These are phyloP conservation scores for Prunus fruticosa DNA, from an alignment of 306 rosid species.

Conservation along the genomic window DNA sequence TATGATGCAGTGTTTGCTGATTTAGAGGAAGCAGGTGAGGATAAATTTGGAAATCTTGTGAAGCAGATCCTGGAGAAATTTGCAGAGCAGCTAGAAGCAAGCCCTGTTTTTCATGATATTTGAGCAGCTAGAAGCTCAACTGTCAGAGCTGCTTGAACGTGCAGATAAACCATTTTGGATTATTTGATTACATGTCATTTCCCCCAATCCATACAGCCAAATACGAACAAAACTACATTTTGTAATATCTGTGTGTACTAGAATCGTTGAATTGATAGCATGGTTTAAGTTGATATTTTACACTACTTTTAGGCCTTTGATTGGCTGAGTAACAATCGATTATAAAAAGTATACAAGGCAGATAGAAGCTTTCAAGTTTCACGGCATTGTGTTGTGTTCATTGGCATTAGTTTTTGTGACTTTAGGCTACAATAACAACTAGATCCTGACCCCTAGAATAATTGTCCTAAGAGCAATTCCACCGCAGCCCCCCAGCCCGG, in stretches of 20 bases:
- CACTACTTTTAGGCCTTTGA: neutral
- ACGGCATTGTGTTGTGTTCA: neutral
- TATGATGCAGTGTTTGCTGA: constrained; percentile 73
- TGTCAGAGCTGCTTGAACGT: constrained; percentile 14
- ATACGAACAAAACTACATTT: neutral
- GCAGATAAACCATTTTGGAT: neutral
- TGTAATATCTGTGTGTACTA: neutral
- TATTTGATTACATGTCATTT: constrained; percentile 15
- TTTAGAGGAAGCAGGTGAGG: constrained; percentile 38
- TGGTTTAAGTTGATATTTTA: neutral
- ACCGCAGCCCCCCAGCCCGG: too few relatives aligned
- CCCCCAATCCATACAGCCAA: neutral
- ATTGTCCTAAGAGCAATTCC: neutral
- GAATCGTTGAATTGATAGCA: neutral
- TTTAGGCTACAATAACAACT: too few relatives aligned
- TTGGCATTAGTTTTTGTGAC: neutral
- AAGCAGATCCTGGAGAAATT: constrained; percentile 60
- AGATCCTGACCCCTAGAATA: too few relatives aligned
- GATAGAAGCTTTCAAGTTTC: constrained; percentile 1
- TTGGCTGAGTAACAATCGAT: neutral
- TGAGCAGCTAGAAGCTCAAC: constrained; percentile 19
- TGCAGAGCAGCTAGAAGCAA: constrained; percentile 73
- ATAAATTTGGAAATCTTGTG: constrained; percentile 38
- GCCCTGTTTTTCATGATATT: constrained; percentile 62
- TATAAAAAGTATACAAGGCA: neutral